Conservation (phyloP, 352 stramenopile genomes). For the Phytopythium sindhum region DNA sequence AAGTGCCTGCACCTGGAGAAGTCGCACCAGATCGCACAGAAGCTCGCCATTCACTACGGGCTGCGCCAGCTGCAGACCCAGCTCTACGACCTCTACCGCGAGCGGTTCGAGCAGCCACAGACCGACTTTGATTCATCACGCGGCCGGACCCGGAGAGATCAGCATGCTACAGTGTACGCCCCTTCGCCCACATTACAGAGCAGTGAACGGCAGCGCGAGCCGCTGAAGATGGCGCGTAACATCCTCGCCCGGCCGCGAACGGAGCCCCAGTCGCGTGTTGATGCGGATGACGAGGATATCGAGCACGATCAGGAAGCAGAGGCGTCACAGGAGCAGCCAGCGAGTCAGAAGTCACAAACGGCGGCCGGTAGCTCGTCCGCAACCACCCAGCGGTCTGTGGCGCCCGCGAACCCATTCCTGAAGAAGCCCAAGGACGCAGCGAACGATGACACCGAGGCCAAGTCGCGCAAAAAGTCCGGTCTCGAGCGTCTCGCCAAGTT, state of each 20-base stretch:
- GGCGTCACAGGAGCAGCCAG: neutral
- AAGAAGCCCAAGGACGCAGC: conserved; percentile 38
- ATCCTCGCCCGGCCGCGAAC: conserved; percentile 26
- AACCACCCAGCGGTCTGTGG: conserved; percentile 38
- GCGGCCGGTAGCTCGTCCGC: neutral
- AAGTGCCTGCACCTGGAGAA: conserved; percentile 83
- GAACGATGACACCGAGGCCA: neutral
- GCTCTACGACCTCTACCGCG: conserved; percentile 67
- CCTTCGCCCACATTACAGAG: neutral
- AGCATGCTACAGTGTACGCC: neutral
- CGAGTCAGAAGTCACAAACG: neutral
- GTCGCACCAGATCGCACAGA: conserved; percentile 80
- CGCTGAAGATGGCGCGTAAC: conserved; percentile 29
- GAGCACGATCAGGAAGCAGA: neutral
- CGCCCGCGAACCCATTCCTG: conserved; percentile 67
- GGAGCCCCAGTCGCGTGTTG: neutral
- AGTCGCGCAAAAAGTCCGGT: conserved; percentile 35
- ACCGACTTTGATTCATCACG: neutral
- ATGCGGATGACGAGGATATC: conserved; percentile 9
- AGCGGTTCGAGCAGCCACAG: conserved; percentile 44
- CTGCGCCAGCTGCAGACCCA: conserved; percentile 68
- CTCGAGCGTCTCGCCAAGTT: conserved; percentile 68
- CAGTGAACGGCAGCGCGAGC: conserved; percentile 13
- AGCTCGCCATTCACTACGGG: conserved; percentile 77
- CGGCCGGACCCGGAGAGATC: neutral